Conservation (phyloP, 176 grass and related monocot genomes). For the Oryza glumipatula region DNA sequence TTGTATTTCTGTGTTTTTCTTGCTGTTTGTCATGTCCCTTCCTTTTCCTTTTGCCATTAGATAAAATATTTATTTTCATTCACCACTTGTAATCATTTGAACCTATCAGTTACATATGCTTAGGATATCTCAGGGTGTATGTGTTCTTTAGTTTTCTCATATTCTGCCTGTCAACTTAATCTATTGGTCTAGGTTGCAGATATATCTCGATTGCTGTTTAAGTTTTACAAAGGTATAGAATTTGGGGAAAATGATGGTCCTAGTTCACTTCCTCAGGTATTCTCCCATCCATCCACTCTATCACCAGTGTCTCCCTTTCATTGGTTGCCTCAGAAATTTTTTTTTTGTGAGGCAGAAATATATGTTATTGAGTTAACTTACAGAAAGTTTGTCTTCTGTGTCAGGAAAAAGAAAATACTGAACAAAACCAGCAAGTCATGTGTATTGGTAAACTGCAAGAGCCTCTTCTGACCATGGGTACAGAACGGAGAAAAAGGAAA, state of each 20-base stretch:
- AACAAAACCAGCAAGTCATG: constrained; percentile 3
- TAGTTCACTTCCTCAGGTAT: constrained; percentile 40
- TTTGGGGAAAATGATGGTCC: constrained; percentile 55
- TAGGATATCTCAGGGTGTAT: neutral
- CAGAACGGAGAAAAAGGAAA: constrained; percentile 57
- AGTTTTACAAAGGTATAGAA: constrained; percentile 62
- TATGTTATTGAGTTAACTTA: neutral
- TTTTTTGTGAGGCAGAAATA: neutral
- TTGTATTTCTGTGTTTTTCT: neutral
- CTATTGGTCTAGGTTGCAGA: constrained; percentile 63
- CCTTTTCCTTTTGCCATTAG: neutral
- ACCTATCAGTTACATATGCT: constrained; percentile 15
- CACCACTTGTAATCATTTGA: neutral
- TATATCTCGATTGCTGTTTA: constrained; percentile 75
- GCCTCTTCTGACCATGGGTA: constrained; percentile 20
- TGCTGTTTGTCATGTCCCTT: constrained; percentile 10
- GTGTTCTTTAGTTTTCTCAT: neutral
- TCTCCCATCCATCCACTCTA: constrained; percentile 30
- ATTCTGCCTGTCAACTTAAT: constrained; percentile 28
- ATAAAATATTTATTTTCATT: neutral
- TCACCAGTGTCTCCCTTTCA: neutral
- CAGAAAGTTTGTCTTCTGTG: neutral
- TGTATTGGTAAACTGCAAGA: constrained; percentile 37
- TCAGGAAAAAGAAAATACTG: constrained; percentile 38
- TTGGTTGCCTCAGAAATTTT: constrained; percentile 1